phyloP scores from a whole-genome alignment of 306 rosid species.

The Rosa rugosa region DNA sequence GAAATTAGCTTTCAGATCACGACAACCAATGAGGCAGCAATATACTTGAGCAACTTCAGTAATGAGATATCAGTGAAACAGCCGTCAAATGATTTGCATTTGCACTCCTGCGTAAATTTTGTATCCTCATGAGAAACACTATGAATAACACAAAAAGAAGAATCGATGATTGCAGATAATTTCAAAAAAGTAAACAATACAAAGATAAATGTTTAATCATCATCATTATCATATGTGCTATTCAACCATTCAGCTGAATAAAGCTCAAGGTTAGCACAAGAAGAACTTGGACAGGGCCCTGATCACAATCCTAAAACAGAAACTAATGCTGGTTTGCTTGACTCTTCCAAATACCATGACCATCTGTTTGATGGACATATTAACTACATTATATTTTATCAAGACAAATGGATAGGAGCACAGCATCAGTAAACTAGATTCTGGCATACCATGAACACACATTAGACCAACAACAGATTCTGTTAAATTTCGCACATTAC shows the following conservation, averaged over 20 bases:
- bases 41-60: background rate
- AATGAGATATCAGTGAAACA: background rate
- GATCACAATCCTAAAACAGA: background rate
- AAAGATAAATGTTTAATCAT: background rate
- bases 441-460: background rate
- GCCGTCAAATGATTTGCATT: background rate
- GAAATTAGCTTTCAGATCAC: background rate
- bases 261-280: background rate
- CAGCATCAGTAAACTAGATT: background rate
- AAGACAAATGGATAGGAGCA: background rate
- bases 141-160: background rate
- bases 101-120: background rate
- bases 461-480: background rate
- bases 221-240: background rate
- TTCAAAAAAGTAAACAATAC: background rate
- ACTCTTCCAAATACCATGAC: background rate
- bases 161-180: background rate
- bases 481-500: background rate
- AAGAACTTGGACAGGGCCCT: background rate
- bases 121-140: background rate
- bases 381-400: background rate
- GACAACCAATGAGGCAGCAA: background rate
- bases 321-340: background rate
- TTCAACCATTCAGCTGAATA: background rate
- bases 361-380: background rate